phyloP scores from a whole-genome alignment of 768 basidiomycete genomes.

The Xerocomus spinulosus region DNA sequence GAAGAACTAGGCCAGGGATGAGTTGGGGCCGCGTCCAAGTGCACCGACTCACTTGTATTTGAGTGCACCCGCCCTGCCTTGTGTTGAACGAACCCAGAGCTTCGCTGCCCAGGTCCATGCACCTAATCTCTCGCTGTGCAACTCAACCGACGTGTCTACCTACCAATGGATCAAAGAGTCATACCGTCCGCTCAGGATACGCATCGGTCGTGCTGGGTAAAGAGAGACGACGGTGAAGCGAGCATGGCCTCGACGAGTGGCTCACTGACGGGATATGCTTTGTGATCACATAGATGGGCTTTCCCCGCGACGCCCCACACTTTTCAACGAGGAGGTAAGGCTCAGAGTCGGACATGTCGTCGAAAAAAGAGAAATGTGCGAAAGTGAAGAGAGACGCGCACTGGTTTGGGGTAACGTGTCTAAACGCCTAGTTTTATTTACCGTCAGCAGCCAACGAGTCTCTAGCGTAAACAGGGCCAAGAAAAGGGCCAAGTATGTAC shows the following conservation, averaged over 20 bases:
- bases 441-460: conserved; percentile 26
- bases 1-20: conserved; percentile 31
- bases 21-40: neutral
- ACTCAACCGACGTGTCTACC: conserved; percentile 8
- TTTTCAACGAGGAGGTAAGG: conserved; percentile 40
- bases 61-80: conserved; percentile 37
- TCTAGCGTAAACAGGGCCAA: conserved; percentile 18
- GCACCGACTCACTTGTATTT: conserved; percentile 34
- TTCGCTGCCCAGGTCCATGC: conserved; percentile 40
- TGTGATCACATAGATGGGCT: conserved; percentile 41
- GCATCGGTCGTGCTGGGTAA: conserved; percentile 27
- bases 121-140: conserved; percentile 38
- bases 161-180: neutral
- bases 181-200: conserved; percentile 33
- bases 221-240: conserved; percentile 15
- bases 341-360: conserved; percentile 27
- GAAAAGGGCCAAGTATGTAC: too few species aligned
- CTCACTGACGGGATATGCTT: conserved; percentile 39
- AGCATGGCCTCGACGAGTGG: conserved; percentile 4
- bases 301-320: conserved; percentile 39
- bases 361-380: conserved; percentile 20
- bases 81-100: conserved; percentile 39
- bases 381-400: conserved; percentile 23
- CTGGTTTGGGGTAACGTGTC: conserved; percentile 26
- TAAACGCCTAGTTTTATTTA: conserved; percentile 27